Evolutionary conservation across 306 rosid genomes (phyloP).

Genomic region (Castanea crenata): DNA sequence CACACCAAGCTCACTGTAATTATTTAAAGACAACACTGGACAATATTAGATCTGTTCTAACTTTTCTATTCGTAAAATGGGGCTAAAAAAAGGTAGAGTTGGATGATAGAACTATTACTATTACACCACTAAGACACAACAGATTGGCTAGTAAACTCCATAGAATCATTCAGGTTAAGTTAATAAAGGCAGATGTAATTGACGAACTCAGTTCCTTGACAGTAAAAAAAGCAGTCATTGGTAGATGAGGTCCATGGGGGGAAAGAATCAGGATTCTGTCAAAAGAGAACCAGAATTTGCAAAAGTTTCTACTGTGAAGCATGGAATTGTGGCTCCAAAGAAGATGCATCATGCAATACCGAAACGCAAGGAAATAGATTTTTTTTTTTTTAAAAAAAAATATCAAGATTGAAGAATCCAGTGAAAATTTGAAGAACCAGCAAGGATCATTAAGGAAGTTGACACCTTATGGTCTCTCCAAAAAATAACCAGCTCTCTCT

Average conservation of each 20-base stretch:
- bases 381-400: no score
- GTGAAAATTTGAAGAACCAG: no score
- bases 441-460: no score
- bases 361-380: no score
- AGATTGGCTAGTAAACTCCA: neutral
- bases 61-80: neutral
- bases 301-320: neutral
- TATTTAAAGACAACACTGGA: neutral
- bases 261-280: neutral
- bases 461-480: no score
- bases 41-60: neutral
- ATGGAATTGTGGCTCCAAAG: neutral
- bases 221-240: neutral
- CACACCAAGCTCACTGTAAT: neutral
- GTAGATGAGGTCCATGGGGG: neutral
- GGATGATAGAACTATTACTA: neutral
- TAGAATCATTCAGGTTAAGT: neutral
- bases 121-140: neutral
- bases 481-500: no score
- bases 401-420: no score
- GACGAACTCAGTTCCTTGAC: neutral
- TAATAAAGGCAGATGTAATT: neutral
- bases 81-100: neutral
- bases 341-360: neutral
- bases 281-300: neutral